Conservation (phyloP, 192 early-diverging fungal species). For the Gryganskiella cystojenkinii region DNA sequence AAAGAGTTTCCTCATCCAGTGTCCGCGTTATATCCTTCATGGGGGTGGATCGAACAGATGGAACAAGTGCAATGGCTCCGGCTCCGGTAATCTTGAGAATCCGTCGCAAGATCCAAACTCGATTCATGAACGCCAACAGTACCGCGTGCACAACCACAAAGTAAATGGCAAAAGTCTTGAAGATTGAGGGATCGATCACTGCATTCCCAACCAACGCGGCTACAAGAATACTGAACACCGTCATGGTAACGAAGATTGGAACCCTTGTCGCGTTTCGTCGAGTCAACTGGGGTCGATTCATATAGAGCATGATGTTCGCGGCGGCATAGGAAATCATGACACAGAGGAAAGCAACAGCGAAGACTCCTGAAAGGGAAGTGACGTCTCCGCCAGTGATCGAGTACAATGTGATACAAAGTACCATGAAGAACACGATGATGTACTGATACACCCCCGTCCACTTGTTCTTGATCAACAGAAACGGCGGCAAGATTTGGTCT, state of each 20-base stretch:
- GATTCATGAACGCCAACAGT: conserved; percentile 52
- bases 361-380: conserved; percentile 61
- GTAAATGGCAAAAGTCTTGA: conserved; percentile 62
- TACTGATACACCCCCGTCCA: conserved; percentile 60
- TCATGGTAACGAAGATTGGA: conserved; percentile 38
- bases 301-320: conserved; percentile 57
- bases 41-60: neutral
- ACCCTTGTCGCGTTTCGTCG: conserved; percentile 33
- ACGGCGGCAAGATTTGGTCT: conserved; percentile 61
- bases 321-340: conserved; percentile 58
- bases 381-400: conserved; percentile 54
- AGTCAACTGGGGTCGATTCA: conserved; percentile 57
- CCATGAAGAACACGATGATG: conserved; percentile 62
- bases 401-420: conserved; percentile 59
- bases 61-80: conserved; percentile 10
- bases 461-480: conserved; percentile 57
- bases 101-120: conserved; percentile 55
- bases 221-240: conserved; percentile 33
- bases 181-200: conserved; percentile 53
- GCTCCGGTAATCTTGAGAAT: conserved; percentile 12
- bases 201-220: conserved; percentile 58
- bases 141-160: conserved; percentile 55
- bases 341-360: conserved; percentile 62
- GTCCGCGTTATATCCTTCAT: conserved; percentile 6
- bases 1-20: conserved; percentile 1